Percentiles rank a stretch among this genome's conserved stretches.
phyloP scores from a whole-genome alignment of 176 grass and related monocot genomes.

The Oryza punctata region DNA sequence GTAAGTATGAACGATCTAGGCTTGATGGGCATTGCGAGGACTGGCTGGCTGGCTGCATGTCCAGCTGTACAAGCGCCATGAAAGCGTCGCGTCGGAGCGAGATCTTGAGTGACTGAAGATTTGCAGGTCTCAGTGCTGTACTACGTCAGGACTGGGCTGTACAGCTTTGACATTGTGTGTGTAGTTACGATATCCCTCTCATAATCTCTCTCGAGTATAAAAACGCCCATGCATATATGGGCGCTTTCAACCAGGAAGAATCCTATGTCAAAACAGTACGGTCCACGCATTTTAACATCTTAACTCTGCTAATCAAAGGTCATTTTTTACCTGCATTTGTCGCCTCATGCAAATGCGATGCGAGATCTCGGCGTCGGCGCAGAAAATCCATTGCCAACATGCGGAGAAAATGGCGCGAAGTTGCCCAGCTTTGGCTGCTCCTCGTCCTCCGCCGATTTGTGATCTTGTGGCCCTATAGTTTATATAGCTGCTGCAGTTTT shows the following conservation, averaged over 20 bases:
- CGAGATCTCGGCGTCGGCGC: background rate
- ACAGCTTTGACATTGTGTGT: background rate
- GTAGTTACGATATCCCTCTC: background rate
- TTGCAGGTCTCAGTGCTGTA: background rate
- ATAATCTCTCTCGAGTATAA: background rate
- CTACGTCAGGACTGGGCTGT: background rate
- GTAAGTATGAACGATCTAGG: background rate
- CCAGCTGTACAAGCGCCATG: conserved; percentile 33
- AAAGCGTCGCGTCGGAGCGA: conserved; percentile 43
- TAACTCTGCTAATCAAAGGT: background rate
- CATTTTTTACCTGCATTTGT: background rate
- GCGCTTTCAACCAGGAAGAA: background rate
- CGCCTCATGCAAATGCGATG: background rate
- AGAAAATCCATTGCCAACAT: background rate
- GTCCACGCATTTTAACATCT: background rate
- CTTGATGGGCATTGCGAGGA: conserved; percentile 32
- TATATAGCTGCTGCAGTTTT: too few relatives aligned
- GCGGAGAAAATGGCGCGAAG: conserved; percentile 43
- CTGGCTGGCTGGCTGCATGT: background rate
- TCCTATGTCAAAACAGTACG: conserved; percentile 7
- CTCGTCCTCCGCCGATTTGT: conserved; percentile 10
- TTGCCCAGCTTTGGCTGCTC: conserved; percentile 28
- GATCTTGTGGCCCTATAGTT: too few relatives aligned
- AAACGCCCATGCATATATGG: background rate
- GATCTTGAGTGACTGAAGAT: conserved; percentile 14